Percentiles rank a stretch among this genome's conserved stretches.
Evolutionary conservation across 192 early-diverging fungal species (phyloP).

Genomic region (Podila verticillata): DNA sequence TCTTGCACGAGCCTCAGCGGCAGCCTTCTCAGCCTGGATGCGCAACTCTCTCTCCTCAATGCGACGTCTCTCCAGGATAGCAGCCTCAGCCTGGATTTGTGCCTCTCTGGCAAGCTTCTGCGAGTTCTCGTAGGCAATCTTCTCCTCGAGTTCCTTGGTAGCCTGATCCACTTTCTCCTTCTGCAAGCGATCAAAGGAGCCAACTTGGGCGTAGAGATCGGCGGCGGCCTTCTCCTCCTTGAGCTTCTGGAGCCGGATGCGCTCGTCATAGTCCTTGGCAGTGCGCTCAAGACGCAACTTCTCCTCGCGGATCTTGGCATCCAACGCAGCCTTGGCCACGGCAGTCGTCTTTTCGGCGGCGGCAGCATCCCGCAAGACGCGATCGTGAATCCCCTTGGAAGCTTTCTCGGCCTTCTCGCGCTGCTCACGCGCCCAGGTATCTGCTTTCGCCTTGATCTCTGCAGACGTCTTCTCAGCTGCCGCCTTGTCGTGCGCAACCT

Average conservation of each 20-base stretch:
- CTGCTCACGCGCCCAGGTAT: constrained; percentile 19
- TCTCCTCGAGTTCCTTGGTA: constrained; percentile 4
- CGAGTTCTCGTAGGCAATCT: background rate
- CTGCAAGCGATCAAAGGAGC: background rate
- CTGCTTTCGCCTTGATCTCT: constrained; percentile 8
- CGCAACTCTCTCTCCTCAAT: background rate
- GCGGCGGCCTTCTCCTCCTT: constrained; percentile 6
- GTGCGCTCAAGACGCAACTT: constrained; percentile 1
- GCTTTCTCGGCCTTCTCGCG: constrained; percentile 10
- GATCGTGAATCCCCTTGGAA: constrained; percentile 14
- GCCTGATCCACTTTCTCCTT: constrained; percentile 6
- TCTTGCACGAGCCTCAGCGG: constrained; percentile 4
- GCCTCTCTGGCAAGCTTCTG: constrained; percentile 1
- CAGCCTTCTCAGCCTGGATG: constrained; percentile 5
- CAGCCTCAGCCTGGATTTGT: background rate
- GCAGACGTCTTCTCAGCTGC: background rate
- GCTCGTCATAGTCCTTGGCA: constrained; percentile 1
- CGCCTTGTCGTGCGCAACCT: constrained; percentile 7
- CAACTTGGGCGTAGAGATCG: background rate
- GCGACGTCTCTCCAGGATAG: background rate
- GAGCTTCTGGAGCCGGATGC: constrained; percentile 8
- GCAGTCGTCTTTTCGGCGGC: constrained; percentile 8
- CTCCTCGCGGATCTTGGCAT: constrained; percentile 7
- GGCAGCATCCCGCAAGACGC: constrained; percentile 2
- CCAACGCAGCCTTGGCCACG: constrained; percentile 5